These are phyloP conservation scores for Phytophthora ohioensis DNA, from an alignment of 352 stramenopile species.

Conservation along the genomic window DNA sequence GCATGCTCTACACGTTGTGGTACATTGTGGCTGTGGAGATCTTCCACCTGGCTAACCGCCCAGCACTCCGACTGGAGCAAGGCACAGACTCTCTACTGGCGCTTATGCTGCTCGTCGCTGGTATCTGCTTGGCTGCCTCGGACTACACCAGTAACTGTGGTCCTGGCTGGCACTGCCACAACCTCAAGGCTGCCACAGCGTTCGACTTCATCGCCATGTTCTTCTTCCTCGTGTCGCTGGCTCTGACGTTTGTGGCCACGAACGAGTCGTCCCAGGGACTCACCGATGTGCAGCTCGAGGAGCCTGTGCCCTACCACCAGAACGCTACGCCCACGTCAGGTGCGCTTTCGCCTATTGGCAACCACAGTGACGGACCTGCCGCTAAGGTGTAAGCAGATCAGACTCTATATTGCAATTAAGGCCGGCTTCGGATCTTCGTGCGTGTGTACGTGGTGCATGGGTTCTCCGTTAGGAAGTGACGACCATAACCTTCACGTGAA, in stretches of 20 bases:
- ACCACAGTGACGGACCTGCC: slow-evolving; percentile 24
- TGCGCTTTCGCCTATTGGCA: slow-evolving; percentile 39
- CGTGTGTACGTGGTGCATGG: too few relatives aligned
- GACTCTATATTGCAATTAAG: too few relatives aligned
- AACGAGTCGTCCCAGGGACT: slow-evolving; percentile 10
- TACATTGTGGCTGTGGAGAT: slow-evolving; percentile 58
- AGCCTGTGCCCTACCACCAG: slow-evolving; percentile 45
- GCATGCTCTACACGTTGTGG: slow-evolving; percentile 69
- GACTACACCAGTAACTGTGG: slow-evolving; percentile 59
- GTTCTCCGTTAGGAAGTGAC: too few relatives aligned
- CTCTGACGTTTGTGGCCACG: slow-evolving; percentile 38
- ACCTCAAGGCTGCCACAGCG: slow-evolving; percentile 52
- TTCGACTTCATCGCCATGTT: slow-evolving; percentile 70
- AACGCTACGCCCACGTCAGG: slow-evolving; percentile 39
- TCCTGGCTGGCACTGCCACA: slow-evolving; percentile 46
- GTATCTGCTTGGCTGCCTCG: slow-evolving; percentile 60
- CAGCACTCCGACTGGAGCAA: slow-evolving; percentile 37
- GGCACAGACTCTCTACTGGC: slow-evolving; percentile 47
- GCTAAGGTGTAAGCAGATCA: slow-evolving; percentile 34
- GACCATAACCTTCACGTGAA: slow-evolving; percentile 12
- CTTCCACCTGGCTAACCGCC: slow-evolving; percentile 45
- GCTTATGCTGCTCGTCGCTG: slow-evolving; percentile 58
- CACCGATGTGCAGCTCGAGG: slow-evolving; percentile 37
- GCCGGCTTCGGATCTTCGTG: too few relatives aligned
- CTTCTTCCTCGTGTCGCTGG: slow-evolving; percentile 54